Evolutionary conservation across 2,329 filamentous ascomycete species (phyloP), one percentile per base, ranked within the genome.

Genomic region (Colletotrichum sp.): DNA sequence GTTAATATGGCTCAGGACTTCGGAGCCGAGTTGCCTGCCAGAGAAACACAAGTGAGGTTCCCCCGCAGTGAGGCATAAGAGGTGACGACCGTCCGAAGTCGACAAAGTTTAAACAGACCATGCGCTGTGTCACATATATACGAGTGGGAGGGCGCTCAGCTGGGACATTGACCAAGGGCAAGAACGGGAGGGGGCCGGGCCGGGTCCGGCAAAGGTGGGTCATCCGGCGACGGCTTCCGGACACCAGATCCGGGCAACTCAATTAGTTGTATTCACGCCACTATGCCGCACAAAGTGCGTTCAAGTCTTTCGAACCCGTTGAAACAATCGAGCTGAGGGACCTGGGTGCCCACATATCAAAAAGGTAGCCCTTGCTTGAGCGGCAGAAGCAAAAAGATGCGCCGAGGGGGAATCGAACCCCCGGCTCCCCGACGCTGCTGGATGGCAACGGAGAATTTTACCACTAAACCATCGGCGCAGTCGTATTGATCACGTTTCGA

Each of bases 401-500:
- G 68, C 60, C 68, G 68, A 70, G 68, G 68, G 68, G 68, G 68
- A 71, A 71, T 71, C 39, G 44, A 71, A 71, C 68, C 68, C 68
- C 68, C 68, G 68, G 68, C 68, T 71, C 68, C 68, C 68, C 68
- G 68, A 71, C 59, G 59, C 68, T 71, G 59, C 68, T 65, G 1
- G 22, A 65, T 71, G 68, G 68, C 68, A 71, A 71, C 68, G 68
- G 68, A 72, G 62, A 72, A 72, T 72, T 72, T 72, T 72, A 72
- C 69, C 69, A 72, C 69, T 72, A 72, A 72, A 72, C 69, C 69
- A 72, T 72, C 69, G 69, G 63, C 69, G 69, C 69, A 1, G 8
- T 68, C 4, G 5, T 22, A 3, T 28, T 36, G 12, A 57, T 57
- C 26, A 6, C 3, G 2, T 6, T 8, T n/a, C 9, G 12, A 26